Conservation (phyloP, 1,139 yeast genomes). For the Diutina siamensis region DNA sequence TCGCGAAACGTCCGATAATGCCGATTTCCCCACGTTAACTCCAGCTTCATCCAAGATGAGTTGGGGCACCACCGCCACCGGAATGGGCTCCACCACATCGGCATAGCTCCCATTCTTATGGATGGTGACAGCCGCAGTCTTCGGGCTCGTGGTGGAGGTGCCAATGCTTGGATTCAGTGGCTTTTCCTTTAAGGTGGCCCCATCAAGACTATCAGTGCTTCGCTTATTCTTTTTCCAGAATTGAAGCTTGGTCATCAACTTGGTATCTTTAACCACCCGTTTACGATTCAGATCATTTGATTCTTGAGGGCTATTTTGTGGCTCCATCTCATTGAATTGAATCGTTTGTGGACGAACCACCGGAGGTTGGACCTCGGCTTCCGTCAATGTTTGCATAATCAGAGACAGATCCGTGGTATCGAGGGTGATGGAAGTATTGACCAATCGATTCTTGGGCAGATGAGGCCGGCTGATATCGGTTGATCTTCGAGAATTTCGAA, state of each 20-base stretch:
- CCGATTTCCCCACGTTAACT: not conserved
- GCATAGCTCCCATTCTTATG: conserved; percentile 2
- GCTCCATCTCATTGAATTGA: not conserved
- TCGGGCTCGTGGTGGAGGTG: not conserved
- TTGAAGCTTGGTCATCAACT: conserved; percentile 25
- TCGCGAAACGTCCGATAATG: no score
- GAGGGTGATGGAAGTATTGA: not conserved
- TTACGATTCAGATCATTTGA: not conserved
- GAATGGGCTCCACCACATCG: conserved; percentile 4
- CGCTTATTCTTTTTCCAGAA: conserved; percentile 25
- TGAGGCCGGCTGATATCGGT: not conserved
- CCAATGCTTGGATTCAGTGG: not conserved
- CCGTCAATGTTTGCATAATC: conserved; percentile 1
- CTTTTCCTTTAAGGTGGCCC: conserved; percentile 2
- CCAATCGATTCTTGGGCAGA: not conserved
- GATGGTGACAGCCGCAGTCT: not conserved
- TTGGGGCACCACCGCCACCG: not conserved
- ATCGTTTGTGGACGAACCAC: not conserved
- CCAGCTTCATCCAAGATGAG: not conserved
- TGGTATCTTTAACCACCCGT: conserved; percentile 8
- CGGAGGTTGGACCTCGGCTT: not conserved
- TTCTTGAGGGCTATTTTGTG: not conserved
- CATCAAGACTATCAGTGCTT: not conserved
- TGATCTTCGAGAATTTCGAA: not conserved
- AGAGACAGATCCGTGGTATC: not conserved